Evolutionary conservation across 176 grass and related monocot genomes (phyloP).

Genomic region (Lolium multiflorum): DNA sequence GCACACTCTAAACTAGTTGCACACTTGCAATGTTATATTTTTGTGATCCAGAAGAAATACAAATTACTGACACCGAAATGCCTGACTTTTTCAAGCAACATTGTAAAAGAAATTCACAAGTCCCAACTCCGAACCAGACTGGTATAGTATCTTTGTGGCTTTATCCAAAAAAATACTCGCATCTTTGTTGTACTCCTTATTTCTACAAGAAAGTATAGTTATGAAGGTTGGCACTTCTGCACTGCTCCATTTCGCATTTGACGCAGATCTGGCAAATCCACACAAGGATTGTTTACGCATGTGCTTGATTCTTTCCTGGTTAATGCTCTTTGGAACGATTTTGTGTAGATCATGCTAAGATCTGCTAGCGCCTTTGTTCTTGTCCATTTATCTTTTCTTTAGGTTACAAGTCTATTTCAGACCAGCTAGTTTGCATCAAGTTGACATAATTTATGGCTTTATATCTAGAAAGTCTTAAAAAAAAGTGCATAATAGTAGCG

Average conservation of each 20-base stretch:
- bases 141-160: too few species aligned
- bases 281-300: background rate
- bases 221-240: background rate
- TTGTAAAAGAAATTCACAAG: background rate
- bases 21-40: background rate
- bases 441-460: background rate
- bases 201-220: background rate
- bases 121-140: background rate
- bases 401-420: slow-evolving; percentile 39
- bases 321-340: background rate
- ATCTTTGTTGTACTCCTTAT: too few species aligned
- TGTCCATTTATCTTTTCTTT: slow-evolving; percentile 15
- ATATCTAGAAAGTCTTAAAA: slow-evolving; percentile 26
- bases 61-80: background rate
- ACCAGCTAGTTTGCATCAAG: slow-evolving; percentile 20
- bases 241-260: background rate
- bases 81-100: background rate
- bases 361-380: background rate
- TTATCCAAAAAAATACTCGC: background rate
- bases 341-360: slow-evolving; percentile 40
- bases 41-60: background rate
- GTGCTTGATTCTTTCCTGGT: too few species aligned
- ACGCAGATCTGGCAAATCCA: slow-evolving; percentile 46
- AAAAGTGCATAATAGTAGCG: background rate
- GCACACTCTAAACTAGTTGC: background rate